Percentiles rank a stretch among this genome's conserved stretches.
Evolutionary conservation across 2,329 filamentous ascomycete species (phyloP).

Genomic region (Penicillium expansum): DNA sequence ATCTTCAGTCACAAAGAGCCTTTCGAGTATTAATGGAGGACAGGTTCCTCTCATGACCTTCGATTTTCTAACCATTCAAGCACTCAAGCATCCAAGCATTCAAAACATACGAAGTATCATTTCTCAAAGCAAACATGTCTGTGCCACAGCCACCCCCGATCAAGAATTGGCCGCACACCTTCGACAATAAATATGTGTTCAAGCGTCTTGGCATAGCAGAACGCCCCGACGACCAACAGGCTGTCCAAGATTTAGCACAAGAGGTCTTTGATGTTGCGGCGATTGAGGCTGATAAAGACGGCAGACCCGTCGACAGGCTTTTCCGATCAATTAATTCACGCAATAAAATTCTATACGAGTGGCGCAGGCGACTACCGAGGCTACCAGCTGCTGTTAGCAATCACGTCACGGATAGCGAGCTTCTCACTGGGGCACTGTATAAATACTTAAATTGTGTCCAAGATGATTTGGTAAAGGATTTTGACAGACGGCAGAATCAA

Average conservation of each 20-base stretch:
- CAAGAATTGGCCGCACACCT: background rate
- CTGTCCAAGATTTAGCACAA: background rate
- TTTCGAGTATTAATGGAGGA: background rate
- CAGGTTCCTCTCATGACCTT: background rate
- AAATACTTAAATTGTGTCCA: background rate
- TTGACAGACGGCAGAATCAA: background rate
- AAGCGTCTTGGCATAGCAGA: background rate
- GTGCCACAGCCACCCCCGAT: background rate
- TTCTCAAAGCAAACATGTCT: background rate
- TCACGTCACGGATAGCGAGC: background rate
- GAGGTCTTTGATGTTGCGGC: background rate
- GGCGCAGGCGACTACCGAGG: background rate
- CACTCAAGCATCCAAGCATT: background rate
- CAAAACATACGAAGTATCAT: background rate
- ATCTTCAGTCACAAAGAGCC: background rate
- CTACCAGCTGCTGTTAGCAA: background rate
- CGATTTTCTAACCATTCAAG: background rate
- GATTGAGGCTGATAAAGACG: rapidly evolving
- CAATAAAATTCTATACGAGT: background rate
- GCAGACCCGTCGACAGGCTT: background rate
- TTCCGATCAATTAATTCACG: background rate
- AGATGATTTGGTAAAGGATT: background rate
- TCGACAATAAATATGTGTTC: background rate
- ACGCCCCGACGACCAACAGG: background rate
- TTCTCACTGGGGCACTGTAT: background rate